These are phyloP conservation scores for Yarrowia keelungensis DNA, from an alignment of 805 yeast species.

Conservation along the genomic window DNA sequence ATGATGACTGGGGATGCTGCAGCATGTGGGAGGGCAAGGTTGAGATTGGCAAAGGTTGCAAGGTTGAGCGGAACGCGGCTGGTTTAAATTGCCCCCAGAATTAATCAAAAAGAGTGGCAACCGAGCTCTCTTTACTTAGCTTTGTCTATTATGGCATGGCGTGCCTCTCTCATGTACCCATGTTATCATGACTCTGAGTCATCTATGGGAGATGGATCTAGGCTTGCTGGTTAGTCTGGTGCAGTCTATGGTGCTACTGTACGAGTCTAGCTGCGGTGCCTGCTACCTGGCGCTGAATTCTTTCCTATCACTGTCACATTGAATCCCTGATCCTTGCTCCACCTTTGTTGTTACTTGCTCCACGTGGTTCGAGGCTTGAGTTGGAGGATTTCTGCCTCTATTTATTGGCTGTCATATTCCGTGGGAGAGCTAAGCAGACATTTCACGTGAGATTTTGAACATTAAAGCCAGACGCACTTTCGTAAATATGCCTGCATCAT, in stretches of 20 bases:
- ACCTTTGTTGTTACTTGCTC: background rate
- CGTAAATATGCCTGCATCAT: constrained; percentile 31
- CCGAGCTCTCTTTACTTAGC: background rate
- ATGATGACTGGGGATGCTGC: constrained; percentile 41
- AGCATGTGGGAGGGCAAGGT: constrained; percentile 22
- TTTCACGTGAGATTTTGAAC: constrained; percentile 16
- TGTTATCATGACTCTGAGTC: constrained; percentile 34
- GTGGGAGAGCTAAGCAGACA: constrained; percentile 4
- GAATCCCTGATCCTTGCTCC: too few species aligned
- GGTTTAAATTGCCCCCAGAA: background rate
- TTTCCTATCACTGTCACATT: background rate
- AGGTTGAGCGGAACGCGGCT: constrained; percentile 1
- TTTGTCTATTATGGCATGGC: constrained; percentile 18
- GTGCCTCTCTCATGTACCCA: constrained; percentile 13
- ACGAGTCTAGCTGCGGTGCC: too few species aligned
- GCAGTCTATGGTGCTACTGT: too few species aligned
- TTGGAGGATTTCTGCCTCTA: background rate
- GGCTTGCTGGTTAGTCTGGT: too few species aligned
- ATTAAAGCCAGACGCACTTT: constrained; percentile 10
- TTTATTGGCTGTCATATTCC: constrained; percentile 21
- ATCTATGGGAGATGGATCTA: background rate
- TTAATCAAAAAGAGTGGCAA: background rate
- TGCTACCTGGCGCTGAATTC: background rate
- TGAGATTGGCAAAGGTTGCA: background rate
- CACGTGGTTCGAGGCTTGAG: constrained; percentile 11